Evolutionary conservation across 2,329 filamentous ascomycete species (phyloP), one percentile per base, ranked within the genome.

Genomic region (Aspergillus brunneoviolaceus): DNA sequence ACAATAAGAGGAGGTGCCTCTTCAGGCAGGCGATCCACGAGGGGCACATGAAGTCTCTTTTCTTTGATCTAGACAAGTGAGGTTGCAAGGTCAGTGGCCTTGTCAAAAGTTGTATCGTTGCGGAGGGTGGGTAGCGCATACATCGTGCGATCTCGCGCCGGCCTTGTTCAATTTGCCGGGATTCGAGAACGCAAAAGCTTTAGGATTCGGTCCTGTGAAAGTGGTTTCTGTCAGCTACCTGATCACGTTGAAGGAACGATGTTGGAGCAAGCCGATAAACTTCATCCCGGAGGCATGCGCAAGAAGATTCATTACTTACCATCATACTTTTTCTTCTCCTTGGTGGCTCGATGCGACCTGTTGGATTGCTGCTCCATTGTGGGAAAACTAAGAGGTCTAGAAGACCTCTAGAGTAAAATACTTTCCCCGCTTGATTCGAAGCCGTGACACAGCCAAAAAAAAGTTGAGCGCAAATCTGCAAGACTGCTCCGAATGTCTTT

Each of bases 1-100:
- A 98, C 94, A 59, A 99, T 87, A 61, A 96, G 87, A 60, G 95
- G 95, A 27, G 95, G 93, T 16, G 95, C 90, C 80, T 98, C 95
- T 77, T 98, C 94, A 66, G 95, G 94, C 29, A 98, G 83, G 67
- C 96, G 89, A 82, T 99, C 95, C 79, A 98, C 90, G 74, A 96
- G 89, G 49, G 95, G 95, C 19, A 99, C 95, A 83, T 99, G 96
- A 45, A 98, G 84, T 61, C 94, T 87, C 79, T 96, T 97, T 79
- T 99, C 96, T 84, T 92, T 95, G 77, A 96, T 88, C 89, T 93
- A 72, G 33, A 12, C 62, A 12, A 35, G 23, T 55, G 27, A n/a
- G 42, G 39, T 25, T 50, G 45, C 12, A 14, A 1, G 27, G 39
- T 72, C 56, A 72, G 67, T 4, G 25, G 58, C n/a, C 5, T 29